Conservation (phyloP, 1,139 yeast genomes). For the Pichia sp. region DNA sequence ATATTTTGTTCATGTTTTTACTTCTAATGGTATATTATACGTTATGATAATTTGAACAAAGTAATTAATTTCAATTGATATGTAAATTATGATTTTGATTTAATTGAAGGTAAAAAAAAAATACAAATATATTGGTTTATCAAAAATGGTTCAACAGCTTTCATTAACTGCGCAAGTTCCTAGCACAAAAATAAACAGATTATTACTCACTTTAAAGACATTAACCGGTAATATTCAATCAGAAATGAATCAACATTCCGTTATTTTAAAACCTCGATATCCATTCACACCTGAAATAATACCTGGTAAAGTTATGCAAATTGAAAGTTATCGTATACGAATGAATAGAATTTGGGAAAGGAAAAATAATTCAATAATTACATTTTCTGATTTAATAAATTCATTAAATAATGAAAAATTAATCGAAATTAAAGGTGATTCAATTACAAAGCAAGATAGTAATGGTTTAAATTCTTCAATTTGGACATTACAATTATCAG, state of each 20-base stretch:
- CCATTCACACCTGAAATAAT: constrained; percentile 29
- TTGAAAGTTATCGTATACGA: constrained; percentile 29
- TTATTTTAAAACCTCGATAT: constrained; percentile 29
- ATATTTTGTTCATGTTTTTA: too few relatives aligned
- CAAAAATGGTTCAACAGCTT: constrained; percentile 31
- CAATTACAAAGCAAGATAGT: constrained; percentile 13
- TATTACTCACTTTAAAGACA: constrained; percentile 25
- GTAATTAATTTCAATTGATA: too few relatives aligned
- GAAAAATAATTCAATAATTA: neutral
- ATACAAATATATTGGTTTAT: neutral
- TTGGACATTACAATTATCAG: constrained; percentile 69
- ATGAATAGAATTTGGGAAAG: constrained; percentile 28
- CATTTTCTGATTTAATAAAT: neutral
- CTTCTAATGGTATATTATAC: too few relatives aligned
- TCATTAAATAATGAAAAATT: too few relatives aligned
- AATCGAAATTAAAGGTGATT: constrained; percentile 12
- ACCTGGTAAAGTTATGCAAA: constrained; percentile 29
- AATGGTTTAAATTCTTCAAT: constrained; percentile 22
- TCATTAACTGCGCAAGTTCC: constrained; percentile 26
- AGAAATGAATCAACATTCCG: constrained; percentile 26
- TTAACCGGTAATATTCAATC: constrained; percentile 29
- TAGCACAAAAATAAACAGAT: constrained; percentile 16
- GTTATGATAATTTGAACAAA: too few relatives aligned
- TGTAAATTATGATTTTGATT: too few relatives aligned
- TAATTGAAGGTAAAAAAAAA: neutral